These are phyloP conservation scores for Aspergillus sp. DNA, from an alignment of 2,329 filamentous ascomycete genomes.

Conservation along the genomic window DNA sequence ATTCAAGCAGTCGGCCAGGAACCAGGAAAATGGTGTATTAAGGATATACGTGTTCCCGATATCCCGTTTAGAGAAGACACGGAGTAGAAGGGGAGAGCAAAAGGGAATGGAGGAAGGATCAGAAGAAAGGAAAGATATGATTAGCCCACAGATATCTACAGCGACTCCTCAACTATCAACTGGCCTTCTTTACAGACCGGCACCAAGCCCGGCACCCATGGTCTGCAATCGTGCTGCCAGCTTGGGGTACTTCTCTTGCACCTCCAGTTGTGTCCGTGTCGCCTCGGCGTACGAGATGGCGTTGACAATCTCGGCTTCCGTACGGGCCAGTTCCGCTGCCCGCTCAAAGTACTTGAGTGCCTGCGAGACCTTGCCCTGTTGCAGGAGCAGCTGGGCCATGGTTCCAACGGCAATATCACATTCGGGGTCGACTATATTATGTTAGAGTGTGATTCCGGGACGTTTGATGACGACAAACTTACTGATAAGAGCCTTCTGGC, in stretches of 20 bases:
- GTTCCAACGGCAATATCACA: conserved; percentile 98
- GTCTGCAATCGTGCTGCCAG: conserved; percentile 64
- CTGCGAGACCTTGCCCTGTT: conserved; percentile 94
- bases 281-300: conserved; percentile 95
- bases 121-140: conserved; percentile 5
- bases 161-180: not conserved
- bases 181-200: conserved; percentile 2
- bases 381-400: conserved; percentile 93
- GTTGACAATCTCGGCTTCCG: conserved; percentile 92
- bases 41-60: not conserved
- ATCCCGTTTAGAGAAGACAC: conserved; percentile 1
- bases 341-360: conserved; percentile 96
- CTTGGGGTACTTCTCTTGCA: conserved; percentile 79
- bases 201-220: conserved; percentile 43
- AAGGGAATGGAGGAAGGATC: conserved; percentile 6
- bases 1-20: conserved; percentile 10
- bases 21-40: conserved; percentile 2
- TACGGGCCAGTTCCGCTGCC: conserved; percentile 87
- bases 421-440: conserved; percentile 77
- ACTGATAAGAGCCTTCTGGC: conserved; percentile 96
- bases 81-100: conserved; percentile 7
- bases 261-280: conserved; percentile 89
- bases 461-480: conserved; percentile 37
- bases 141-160: not conserved
- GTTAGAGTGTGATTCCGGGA: not conserved